Evolutionary conservation across 495 filamentous ascomycete species (phyloP).

Genomic region (Xylaria acuta): DNA sequence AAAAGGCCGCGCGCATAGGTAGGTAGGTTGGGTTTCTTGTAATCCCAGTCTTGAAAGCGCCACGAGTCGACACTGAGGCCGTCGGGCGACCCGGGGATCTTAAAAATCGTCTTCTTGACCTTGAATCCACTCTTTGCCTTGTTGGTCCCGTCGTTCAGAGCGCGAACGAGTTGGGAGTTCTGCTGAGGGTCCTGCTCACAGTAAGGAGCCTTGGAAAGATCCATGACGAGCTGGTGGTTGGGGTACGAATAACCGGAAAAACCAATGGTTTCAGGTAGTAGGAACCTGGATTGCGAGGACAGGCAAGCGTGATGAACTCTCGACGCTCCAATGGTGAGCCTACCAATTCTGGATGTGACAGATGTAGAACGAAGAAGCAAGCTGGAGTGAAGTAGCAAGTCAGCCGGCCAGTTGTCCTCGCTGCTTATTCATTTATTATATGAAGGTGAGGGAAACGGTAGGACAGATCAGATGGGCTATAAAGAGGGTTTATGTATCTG

Average conservation of each 20-base stretch:
- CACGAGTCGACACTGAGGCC: slow-evolving; percentile 81
- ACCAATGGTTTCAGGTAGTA: not conserved
- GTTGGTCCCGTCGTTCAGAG: slow-evolving; percentile 60
- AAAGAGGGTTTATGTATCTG: not conserved
- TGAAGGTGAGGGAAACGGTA: not conserved
- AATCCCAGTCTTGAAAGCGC: slow-evolving; percentile 93
- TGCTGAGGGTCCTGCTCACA: slow-evolving; percentile 68
- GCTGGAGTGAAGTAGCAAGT: not conserved
- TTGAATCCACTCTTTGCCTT: slow-evolving; percentile 58
- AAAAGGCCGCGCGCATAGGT: slow-evolving; percentile 94
- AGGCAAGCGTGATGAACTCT: not conserved
- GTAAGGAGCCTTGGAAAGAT: slow-evolving; percentile 55
- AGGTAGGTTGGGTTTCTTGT: slow-evolving; percentile 82
- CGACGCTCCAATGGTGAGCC: not conserved
- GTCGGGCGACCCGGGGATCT: slow-evolving; percentile 62
- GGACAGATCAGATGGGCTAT: not conserved
- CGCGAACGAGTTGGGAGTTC: slow-evolving; percentile 62
- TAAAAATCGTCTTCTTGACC: slow-evolving; percentile 77
- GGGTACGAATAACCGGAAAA: not conserved
- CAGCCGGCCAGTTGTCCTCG: slow-evolving; percentile 4
- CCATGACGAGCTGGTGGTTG: slow-evolving; percentile 28
- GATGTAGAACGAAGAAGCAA: not conserved
- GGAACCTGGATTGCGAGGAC: not conserved
- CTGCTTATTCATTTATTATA: not conserved
- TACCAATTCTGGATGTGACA: not conserved